Evolutionary conservation across 768 basidiomycete species (phyloP), one percentile per base, ranked within the genome.

Genomic region (Guyanaporus albipodus): DNA sequence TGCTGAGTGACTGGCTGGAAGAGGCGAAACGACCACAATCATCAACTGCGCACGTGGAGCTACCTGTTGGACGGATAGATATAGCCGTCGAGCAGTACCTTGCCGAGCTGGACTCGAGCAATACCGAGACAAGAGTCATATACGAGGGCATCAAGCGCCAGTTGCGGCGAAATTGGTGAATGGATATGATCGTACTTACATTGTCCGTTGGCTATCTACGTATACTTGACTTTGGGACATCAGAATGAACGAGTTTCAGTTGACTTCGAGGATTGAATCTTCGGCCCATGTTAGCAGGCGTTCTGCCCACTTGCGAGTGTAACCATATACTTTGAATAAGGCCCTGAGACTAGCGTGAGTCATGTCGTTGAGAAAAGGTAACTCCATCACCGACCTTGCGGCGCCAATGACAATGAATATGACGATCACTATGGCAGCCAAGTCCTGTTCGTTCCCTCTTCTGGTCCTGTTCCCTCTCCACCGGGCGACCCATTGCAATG

Each of bases 1-100:
- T 92, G n/a, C 66, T 92, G 15, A 73, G 71, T 18, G 89, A 91
- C 56, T 92, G 90, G 90, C 61, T 91, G 26, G 79, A 85, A 45
- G 86, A 84, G 47, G 83, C 77, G n/a, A 80, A 75, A 55, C 76
- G 86, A 47, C 82, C 87, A 4, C 84, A 86, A 51, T 78, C 86
- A n/a, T 73, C 72, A 11, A 67, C 76, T 36, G 70, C 78, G 22
- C 73, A 78, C 37, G 74, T 75, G 26, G 86, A 87, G 59, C 81
- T 91, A 64, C 90, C 90, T 11, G 89, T 82, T 24, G 84, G 82
- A 39, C 76, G 85, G 42, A 80, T 92, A 57, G 85, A 91, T 61
- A 64, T 72, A 34, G 80, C 84, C 1, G 74, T 90, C 32, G 83
- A 84, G 18, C 80, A 85, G 60, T 91, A 91, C 63, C 69, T 91